A percentile compares a stretch with the other conserved stretches of the same genome.
phyloP scores from a whole-genome alignment of 306 rosid species.

The Astragalus membranaceus region DNA sequence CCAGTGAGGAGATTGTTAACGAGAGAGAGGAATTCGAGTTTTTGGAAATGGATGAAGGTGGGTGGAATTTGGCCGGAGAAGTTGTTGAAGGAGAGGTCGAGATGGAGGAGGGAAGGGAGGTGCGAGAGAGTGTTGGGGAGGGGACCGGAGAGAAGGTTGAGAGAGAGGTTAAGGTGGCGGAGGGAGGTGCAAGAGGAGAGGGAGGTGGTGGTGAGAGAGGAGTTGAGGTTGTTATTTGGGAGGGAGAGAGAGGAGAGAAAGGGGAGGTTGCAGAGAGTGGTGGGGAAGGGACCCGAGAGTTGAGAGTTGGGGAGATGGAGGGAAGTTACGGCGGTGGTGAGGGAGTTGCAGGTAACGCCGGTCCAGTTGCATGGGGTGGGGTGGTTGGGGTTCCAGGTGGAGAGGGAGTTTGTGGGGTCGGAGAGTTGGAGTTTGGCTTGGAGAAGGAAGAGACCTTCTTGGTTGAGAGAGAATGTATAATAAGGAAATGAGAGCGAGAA shows the following conservation, averaged over 20 bases:
- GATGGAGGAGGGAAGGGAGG: conserved; percentile 30
- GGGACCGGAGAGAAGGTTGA: conserved; percentile 42
- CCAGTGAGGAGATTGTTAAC: conserved; percentile 40
- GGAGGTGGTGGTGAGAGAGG: conserved; percentile 19
- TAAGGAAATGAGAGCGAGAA: background rate
- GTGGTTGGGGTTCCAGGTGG: conserved; percentile 48
- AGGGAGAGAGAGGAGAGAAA: conserved; percentile 48
- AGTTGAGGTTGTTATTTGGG: conserved; percentile 29
- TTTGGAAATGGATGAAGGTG: conserved; percentile 31
- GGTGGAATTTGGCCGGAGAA: conserved; percentile 57
- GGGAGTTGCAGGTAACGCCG: conserved; percentile 34
- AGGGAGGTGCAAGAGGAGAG: conserved; percentile 35
- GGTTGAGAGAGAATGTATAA: conserved; percentile 38
- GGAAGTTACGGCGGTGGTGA: conserved; percentile 27
- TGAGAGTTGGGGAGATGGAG: background rate
- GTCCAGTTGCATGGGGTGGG: conserved; percentile 59
- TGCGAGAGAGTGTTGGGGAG: conserved; percentile 36
- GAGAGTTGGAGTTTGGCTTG: conserved; percentile 41
- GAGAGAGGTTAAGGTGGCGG: conserved; percentile 39
- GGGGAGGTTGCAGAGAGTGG: conserved; percentile 51
- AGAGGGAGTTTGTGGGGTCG: conserved; percentile 30
- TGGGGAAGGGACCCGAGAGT: conserved; percentile 49
- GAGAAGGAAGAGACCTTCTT: conserved; percentile 62
- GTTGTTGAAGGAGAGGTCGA: conserved; percentile 59
- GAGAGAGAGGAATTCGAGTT: conserved; percentile 34